Evolutionary conservation across 2,329 filamentous ascomycete genomes (phyloP), one percentile per base, ranked within the genome.

Genomic region (Parascedosporium putredinis): DNA sequence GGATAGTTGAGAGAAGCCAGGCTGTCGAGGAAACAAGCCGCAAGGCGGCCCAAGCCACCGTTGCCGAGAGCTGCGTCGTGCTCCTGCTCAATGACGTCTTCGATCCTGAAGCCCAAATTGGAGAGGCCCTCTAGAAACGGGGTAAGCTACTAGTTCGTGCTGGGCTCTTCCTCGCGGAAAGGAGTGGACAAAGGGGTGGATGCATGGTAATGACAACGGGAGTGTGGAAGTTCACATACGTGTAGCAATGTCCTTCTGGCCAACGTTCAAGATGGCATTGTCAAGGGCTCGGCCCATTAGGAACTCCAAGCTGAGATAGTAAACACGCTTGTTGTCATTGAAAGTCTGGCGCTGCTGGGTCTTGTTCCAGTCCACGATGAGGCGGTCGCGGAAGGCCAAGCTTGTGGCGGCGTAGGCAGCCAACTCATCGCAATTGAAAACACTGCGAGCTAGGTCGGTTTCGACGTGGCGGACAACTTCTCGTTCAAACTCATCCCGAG

Each of bases 231-330:
- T 16, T 33, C n/a, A 31, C 77, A 58, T 67, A 93, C 89, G 77
- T 68, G 81, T 84, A 48, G 93, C 91, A 53, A 83, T 72, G 59
- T 89, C 80, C 69, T 97, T 98, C 65, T 88, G 75, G 22, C 87
- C 87, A 50, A 95, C 81, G 65, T 98, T 98, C 56, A 98, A 78
- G 88, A 98, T 96, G 55, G 93, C 91, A 79, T 98, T 98, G 74
- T 98, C 93, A 55, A 98, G 72, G 44, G 93, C 86, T 63, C 93
- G 79, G 38, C 93, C 93, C 93, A 98, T 98, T 60, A 98, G 72
- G 61, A 98, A 98, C 69, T 98, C 93, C 52, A 98, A 80, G 57
- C 90, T 96, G 53, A 98, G 79, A 65, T 98, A 98, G 72, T 98
- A 98, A 58, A 98, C 79, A 54, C 93, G 82, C 77, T 98, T 98